Evolutionary conservation across 2,329 filamentous ascomycete genomes (phyloP).

Genomic region (Fusarium siculi): DNA sequence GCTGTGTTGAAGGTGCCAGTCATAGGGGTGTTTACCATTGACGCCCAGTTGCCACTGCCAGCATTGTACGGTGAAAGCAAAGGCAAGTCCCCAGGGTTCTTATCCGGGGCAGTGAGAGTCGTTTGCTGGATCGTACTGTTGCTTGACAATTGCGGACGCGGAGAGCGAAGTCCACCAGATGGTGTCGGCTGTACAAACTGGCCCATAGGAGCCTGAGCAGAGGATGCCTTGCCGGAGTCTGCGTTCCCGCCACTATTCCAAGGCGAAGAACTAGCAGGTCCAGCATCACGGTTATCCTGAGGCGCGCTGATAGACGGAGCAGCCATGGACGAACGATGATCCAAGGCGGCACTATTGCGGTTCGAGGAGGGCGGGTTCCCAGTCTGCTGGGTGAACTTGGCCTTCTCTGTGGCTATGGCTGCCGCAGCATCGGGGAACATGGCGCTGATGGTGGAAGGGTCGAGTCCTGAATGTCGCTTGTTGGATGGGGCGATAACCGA

Average conservation of each 20-base stretch:
- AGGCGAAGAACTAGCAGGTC: slow-evolving; percentile 66
- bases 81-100: slow-evolving; percentile 76
- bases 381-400: slow-evolving; percentile 95
- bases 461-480: slow-evolving; percentile 95
- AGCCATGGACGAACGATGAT: slow-evolving; percentile 78
- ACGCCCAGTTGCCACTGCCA: slow-evolving; percentile 94
- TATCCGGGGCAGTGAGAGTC: slow-evolving; percentile 77
- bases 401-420: slow-evolving; percentile 98
- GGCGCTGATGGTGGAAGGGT: slow-evolving; percentile 92
- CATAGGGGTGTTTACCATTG: slow-evolving; percentile 98
- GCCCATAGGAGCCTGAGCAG: slow-evolving; percentile 86
- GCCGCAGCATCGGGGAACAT: slow-evolving; percentile 99
- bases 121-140: slow-evolving; percentile 83
- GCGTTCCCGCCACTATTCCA: slow-evolving; percentile 72
- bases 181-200: slow-evolving; percentile 89
- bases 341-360: slow-evolving; percentile 86
- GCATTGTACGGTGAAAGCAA: slow-evolving; percentile 85
- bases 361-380: slow-evolving; percentile 91
- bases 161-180: slow-evolving; percentile 80
- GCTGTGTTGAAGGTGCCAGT: slow-evolving; percentile 79
- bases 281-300: slow-evolving; percentile 47
- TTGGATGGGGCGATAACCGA: slow-evolving; percentile 80
- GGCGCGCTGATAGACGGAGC: slow-evolving; percentile 78
- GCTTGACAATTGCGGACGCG: slow-evolving; percentile 74
- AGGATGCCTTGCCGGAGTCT: slow-evolving; percentile 75